Percentiles rank a stretch among this genome's conserved stretches.
Evolutionary conservation across 164 flowering plant species (phyloP).

Genomic region (Litsea cubeba): DNA sequence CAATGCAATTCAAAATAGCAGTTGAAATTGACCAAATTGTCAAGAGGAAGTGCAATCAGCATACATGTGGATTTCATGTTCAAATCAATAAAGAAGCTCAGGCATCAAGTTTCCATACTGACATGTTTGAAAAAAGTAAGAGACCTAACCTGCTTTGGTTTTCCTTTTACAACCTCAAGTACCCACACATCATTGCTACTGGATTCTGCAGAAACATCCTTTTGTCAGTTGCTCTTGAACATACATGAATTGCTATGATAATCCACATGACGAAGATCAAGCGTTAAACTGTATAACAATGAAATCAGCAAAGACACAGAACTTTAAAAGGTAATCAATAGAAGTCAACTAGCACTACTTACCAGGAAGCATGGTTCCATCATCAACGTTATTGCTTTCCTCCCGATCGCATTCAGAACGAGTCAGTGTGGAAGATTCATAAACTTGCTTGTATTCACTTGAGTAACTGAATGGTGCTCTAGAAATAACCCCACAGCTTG

Average conservation of each 20-base stretch:
- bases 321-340: background rate
- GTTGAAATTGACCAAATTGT: background rate
- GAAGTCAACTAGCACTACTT: background rate
- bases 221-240: background rate
- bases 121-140: background rate
- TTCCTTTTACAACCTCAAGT: conserved; percentile 8
- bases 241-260: too few species aligned
- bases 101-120: background rate
- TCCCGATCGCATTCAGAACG: conserved; percentile 24
- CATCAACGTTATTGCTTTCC: background rate
- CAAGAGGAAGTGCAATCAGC: background rate
- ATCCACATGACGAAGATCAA: background rate
- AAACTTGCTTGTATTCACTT: conserved; percentile 7
- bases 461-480: conserved; percentile 4
- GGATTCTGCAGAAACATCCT: conserved; percentile 14
- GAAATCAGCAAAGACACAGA: background rate
- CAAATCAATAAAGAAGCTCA: background rate
- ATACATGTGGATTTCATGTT: background rate
- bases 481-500: background rate
- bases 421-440: background rate
- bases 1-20: background rate
- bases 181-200: conserved; percentile 1
- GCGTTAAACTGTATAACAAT: background rate
- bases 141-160: background rate
- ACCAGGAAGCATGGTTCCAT: background rate